Evolutionary conservation across 352 stramenopile genomes (phyloP).

Genomic region (Globisporangium cederbergense): DNA sequence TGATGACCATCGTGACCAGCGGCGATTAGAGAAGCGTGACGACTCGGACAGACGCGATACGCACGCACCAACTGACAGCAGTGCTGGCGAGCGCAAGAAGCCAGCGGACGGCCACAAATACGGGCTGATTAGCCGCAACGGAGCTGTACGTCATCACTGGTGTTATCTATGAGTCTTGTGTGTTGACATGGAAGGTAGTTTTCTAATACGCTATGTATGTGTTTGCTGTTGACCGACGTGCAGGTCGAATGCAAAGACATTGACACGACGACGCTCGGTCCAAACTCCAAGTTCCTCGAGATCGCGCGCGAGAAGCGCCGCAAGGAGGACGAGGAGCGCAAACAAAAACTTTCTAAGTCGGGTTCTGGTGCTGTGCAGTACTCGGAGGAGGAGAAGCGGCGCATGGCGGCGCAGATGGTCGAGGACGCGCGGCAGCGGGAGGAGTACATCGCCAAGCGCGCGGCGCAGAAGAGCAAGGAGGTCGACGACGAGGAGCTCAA

Average conservation of each 20-base stretch:
- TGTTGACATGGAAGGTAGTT: neutral
- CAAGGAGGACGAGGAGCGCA: conserved; percentile 67
- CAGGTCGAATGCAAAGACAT: conserved; percentile 67
- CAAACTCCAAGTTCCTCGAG: conserved; percentile 70
- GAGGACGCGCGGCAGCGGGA: conserved; percentile 72
- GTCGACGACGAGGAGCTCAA: conserved; percentile 56
- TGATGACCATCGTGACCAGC: neutral
- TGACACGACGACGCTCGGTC: conserved; percentile 72
- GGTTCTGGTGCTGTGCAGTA: conserved; percentile 17
- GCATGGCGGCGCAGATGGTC: conserved; percentile 64
- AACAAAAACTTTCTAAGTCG: conserved; percentile 53
- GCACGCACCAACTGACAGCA: neutral
- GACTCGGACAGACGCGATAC: neutral
- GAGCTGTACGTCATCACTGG: conserved; percentile 33
- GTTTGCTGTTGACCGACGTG: conserved; percentile 20
- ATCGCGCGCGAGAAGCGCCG: conserved; percentile 67
- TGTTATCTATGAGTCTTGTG: neutral
- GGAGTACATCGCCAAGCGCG: conserved; percentile 49
- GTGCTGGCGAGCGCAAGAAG: conserved; percentile 16
- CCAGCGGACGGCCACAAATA: conserved; percentile 48
- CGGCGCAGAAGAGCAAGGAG: conserved; percentile 46
- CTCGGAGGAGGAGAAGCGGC: conserved; percentile 62
- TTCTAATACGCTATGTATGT: neutral
- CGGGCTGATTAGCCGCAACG: conserved; percentile 53
- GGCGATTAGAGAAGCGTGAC: conserved; percentile 1